Base-by-base conservation (phyloP, 1,284 basidiomycete genomes). In the Papiliotrema fonsecae region DNA sequence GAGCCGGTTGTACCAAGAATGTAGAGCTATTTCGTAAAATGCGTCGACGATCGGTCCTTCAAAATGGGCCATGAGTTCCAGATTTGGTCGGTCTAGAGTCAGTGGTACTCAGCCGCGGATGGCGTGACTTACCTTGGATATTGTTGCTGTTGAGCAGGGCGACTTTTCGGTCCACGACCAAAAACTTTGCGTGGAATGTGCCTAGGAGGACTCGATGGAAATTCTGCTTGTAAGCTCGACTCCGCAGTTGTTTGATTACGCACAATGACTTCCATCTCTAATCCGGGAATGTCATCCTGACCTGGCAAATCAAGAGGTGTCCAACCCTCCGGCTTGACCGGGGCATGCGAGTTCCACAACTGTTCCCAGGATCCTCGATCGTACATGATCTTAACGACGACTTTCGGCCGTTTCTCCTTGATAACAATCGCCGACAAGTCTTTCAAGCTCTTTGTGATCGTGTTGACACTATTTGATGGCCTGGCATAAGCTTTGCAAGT, bases 111-210 rank as follows among this genome's bases (percentile, higher is more conserved):
- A n/a, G n/a, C n/a, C 25, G 4, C 31, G 21, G 6, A 28, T 24
- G 27, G 14, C 11, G 16, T 4, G 26, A 40, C 57, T 48, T 27
- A 64, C 61, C 68, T 67, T 86, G 86, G 45, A 87, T 85, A 55
- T 87, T 87, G 71, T 86, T 86, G 49, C 79, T 81, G 69, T 85
- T 85, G 56, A 88, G 73, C 48, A 87, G 72, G 0, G 82, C 86
- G 26, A 87, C 77, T 57, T 81, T 82, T 16, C 86, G 78, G 62
- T 88, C 86, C 9, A 88, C 81, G 47, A 87, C 76, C 64, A 87
- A 76, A 55, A 85, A 86, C 66, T 88, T 87, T 38, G 83, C 81
- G 60, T 88, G 87, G 71, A 88, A 88, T 0, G 85, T 88, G 27
- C 85, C 85, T 42, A 85, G 72, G 18, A 82, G 56, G 1, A 83